Evolutionary conservation across 352 stramenopile species (phyloP).

Genomic region (Globisporangium spinosum): DNA sequence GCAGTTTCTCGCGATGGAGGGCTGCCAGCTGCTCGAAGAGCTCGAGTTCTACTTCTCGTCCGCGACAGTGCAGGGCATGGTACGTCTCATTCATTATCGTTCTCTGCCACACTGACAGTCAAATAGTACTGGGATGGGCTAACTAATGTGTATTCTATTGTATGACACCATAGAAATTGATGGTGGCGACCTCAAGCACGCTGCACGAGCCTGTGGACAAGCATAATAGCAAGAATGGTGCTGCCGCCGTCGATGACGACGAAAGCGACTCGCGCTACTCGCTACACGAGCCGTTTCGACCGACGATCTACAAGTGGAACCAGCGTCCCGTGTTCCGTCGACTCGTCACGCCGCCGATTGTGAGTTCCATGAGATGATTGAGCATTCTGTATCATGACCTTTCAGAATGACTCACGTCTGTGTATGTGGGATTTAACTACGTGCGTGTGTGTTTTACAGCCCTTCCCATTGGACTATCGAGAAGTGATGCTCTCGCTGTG

Average conservation of each 20-base stretch:
- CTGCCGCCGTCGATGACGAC: not conserved
- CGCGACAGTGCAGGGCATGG: conserved; percentile 74
- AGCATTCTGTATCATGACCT: not conserved
- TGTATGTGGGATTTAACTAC: not conserved
- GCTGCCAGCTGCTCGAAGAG: conserved; percentile 80
- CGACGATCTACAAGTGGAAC: conserved; percentile 82
- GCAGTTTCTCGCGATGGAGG: conserved; percentile 62
- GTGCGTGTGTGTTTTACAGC: conserved; percentile 27
- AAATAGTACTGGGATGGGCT: not conserved
- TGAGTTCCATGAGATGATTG: conserved; percentile 20
- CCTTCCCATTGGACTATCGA: conserved; percentile 78
- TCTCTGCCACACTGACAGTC: not conserved
- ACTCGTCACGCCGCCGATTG: conserved; percentile 68
- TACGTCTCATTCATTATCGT: conserved; percentile 16
- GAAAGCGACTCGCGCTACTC: conserved; percentile 39
- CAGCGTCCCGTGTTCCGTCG: conserved; percentile 71
- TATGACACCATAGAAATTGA: conserved; percentile 60
- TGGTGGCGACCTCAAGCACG: conserved; percentile 70
- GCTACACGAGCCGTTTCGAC: conserved; percentile 52
- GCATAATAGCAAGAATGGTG: conserved; percentile 6
- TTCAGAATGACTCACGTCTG: not conserved
- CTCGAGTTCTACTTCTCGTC: conserved; percentile 84
- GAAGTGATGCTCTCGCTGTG: conserved; percentile 78
- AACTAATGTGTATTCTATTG: conserved; percentile 1
- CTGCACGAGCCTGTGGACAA: conserved; percentile 51